These are phyloP conservation scores for Fusarium odoratissimum DNA, from an alignment of 2,329 filamentous ascomycete species.

Conservation along the genomic window DNA sequence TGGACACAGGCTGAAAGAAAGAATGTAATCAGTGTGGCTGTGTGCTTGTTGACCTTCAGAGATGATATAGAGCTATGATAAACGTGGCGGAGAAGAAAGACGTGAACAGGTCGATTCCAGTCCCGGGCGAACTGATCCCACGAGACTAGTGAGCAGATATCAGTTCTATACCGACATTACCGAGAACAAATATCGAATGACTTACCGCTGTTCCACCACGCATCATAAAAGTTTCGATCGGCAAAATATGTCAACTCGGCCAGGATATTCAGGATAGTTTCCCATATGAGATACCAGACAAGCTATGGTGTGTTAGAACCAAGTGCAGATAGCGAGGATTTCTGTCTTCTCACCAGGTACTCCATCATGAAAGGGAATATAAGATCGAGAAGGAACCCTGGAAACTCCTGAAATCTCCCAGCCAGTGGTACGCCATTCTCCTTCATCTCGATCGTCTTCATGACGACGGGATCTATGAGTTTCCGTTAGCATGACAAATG, in stretches of 20 bases:
- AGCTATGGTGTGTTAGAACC: constrained; percentile 54
- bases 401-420: constrained; percentile 74
- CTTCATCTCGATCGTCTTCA: constrained; percentile 74
- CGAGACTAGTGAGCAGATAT: constrained; percentile 54
- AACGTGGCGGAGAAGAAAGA: constrained; percentile 81
- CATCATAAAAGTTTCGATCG: constrained; percentile 77
- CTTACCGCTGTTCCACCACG: constrained; percentile 71
- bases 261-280: constrained; percentile 77
- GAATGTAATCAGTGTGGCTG: constrained; percentile 81
- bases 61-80: constrained; percentile 82
- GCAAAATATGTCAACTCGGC: constrained; percentile 82
- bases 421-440: constrained; percentile 70
- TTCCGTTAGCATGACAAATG: constrained; percentile 5
- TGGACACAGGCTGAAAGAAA: constrained; percentile 77
- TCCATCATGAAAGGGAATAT: constrained; percentile 84
- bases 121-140: constrained; percentile 84
- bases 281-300: constrained; percentile 86
- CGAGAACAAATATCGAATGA: not conserved
- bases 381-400: constrained; percentile 79
- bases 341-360: constrained; percentile 63
- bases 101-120: constrained; percentile 83
- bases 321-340: not conserved
- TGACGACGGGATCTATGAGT: constrained; percentile 72
- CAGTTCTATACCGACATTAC: not conserved
- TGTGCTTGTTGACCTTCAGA: constrained; percentile 75